Base-by-base conservation (phyloP, 1,284 basidiomycete species). In the Moniliella sp. region DNA sequence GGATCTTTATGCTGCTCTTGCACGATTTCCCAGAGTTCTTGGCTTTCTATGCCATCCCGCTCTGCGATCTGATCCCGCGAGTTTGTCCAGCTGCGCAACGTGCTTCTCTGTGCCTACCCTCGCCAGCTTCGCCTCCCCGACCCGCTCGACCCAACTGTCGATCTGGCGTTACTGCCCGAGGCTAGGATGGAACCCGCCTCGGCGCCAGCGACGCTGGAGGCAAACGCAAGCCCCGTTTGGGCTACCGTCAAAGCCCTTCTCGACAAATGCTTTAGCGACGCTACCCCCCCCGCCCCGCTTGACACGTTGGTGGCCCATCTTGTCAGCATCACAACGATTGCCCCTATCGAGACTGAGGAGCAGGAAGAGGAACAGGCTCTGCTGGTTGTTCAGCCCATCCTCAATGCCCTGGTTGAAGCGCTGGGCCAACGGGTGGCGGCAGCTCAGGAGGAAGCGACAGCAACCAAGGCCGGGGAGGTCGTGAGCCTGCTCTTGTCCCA, bases 11-110 rank as follows among this genome's bases (percentile, higher is more conserved):
- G 31, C 82, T 97, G 37, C 74, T 97, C 36, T 72, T 97, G 35
- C 88, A 97, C 64, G 91, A 97, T 66, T 94, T 93, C 70, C 88
- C 91, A 30, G 86, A 94, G 46, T 97, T 94, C 69, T 69, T 99
- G 40, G 79, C 78, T 61, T 82, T 88, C 65, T 84, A 91, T 61
- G 88, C 93, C 64, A 86, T 91, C 66, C 78, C 79, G 28, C 72
- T 99, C 28, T 83, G 82, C 58, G 86, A 94, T 45, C 75, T 73
- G 40, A 79, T 97, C 43, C 91, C 91, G 28, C 12, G 75, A 78
- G 50, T 94, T 86, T 69, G 76, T 88, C 40, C 91, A 99, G 65
- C 70, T 97, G 37, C 78, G 83, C 51, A 99, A 97, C 66, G 75
- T 99, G 63, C 75, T 97, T 43, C 75, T 94, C 39, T 80, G 81